Evolutionary conservation across 2,329 filamentous ascomycete genomes (phyloP).

Genomic region (Leptosphaerulina australis): DNA sequence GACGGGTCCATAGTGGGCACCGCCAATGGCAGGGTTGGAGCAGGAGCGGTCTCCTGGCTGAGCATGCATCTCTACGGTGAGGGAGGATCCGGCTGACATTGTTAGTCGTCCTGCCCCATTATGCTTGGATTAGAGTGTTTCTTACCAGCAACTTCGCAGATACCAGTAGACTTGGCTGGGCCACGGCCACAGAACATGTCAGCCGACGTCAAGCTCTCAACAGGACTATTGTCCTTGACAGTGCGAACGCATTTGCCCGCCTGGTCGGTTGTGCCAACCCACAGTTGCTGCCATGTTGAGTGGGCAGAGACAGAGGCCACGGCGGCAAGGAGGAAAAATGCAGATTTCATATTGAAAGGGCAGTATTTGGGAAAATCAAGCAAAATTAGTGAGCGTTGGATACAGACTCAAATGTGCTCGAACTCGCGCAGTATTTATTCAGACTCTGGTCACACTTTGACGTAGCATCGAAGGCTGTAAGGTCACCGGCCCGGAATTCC

Average conservation of each 20-base stretch:
- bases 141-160: slow-evolving; percentile 46
- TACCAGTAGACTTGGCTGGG: slow-evolving; percentile 30
- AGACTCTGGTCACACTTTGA: background rate
- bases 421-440: slow-evolving; percentile 17
- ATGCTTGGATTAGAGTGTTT: background rate
- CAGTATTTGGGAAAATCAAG: slow-evolving; percentile 16
- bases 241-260: slow-evolving; percentile 37
- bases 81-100: slow-evolving; percentile 37
- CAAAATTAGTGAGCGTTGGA: slow-evolving; percentile 11
- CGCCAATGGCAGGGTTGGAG: slow-evolving; percentile 44
- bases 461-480: slow-evolving; percentile 1
- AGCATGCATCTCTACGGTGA: slow-evolving; percentile 49
- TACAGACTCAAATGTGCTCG: slow-evolving; percentile 16
- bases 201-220: slow-evolving; percentile 34
- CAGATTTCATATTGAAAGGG: slow-evolving; percentile 42
- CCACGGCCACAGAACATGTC: slow-evolving; percentile 48
- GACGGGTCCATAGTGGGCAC: slow-evolving; percentile 48
- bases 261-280: slow-evolving; percentile 46
- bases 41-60: slow-evolving; percentile 43
- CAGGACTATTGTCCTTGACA: slow-evolving; percentile 47
- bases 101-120: slow-evolving; percentile 12
- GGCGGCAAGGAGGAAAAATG: slow-evolving; percentile 40
- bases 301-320: slow-evolving; percentile 45
- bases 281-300: slow-evolving; percentile 49
- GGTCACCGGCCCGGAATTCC: slow-evolving; percentile 12